Evolutionary conservation across 495 filamentous ascomycete genomes (phyloP), one percentile per base, ranked within the genome.

Genomic region (Cercophora newfieldiana): DNA sequence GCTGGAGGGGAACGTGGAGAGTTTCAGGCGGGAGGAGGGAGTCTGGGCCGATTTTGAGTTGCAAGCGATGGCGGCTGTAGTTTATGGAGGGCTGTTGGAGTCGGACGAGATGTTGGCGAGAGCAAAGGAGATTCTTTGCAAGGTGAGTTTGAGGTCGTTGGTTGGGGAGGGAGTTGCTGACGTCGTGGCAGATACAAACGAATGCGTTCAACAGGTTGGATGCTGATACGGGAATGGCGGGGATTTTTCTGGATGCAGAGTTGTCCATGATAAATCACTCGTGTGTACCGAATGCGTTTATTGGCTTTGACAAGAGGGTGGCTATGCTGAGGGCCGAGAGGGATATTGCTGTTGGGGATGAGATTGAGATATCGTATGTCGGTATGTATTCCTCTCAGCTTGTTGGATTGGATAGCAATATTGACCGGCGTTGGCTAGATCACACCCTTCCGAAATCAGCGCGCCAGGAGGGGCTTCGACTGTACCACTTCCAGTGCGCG

Each of bases 251-350:
- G 50, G 78, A 83, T 58, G 71, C 81, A 4, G 72, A 64, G 6
- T 69, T 86, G 25, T 78, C 84, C 24, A 80, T 83, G 74, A 66
- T 80, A 6, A 86, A 86, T 62, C 84, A 86, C 66, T 85, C 83
- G 1, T 86, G 84, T 54, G 67, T 78, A 6, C 83, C 83, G 10
- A 86, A 83, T 58, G 82, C 83, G 0, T 77, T 76, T 37, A 75
- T 86, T 26, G 70, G 74, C 26, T 84, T 84, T 51, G 64, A 79
- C 47, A 79, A 78, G 25, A 70, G 81, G n/a, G 73, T 64, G 0
- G 77, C 80, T 3, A 64, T 77, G 24, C 67, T 86, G 22, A 72
- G 77, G 29, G 79, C 82, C 0, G 69, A 73, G 19, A 66, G 56
- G 29, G 64, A 71, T 10, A 82, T 86, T 10, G 68, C 78, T 19